These are phyloP conservation scores for Dryadomyces sulphureus DNA, from an alignment of 2,329 filamentous ascomycete species.

Conservation along the genomic window DNA sequence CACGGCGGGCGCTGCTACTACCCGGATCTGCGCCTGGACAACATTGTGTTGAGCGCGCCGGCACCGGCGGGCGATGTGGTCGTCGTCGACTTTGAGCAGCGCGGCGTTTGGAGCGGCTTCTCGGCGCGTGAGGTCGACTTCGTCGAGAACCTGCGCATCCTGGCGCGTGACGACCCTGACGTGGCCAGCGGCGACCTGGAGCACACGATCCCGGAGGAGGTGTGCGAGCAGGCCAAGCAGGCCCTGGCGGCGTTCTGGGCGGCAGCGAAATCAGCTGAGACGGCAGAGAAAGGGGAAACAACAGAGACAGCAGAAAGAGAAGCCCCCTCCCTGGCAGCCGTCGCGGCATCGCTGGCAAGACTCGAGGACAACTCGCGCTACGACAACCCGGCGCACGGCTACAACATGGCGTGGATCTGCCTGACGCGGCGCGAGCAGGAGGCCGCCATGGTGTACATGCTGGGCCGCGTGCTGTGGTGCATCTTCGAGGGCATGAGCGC, in stretches of 20 bases:
- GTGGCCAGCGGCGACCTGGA: constrained; percentile 11
- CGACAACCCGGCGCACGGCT: constrained; percentile 30
- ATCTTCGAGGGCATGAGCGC: constrained; percentile 46
- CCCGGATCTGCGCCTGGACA: constrained; percentile 44
- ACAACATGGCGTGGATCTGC: constrained; percentile 41
- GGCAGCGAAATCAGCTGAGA: not conserved
- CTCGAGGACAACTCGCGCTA: constrained; percentile 21
- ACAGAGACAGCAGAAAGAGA: not conserved
- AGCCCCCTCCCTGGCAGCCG: not conserved
- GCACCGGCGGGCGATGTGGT: constrained; percentile 24
- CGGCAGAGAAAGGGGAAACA: not conserved
- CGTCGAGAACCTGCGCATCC: constrained; percentile 40
- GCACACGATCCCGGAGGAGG: constrained; percentile 19
- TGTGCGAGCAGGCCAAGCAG: constrained; percentile 24
- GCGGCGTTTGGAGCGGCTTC: constrained; percentile 49
- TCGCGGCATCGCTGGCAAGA: constrained; percentile 1
- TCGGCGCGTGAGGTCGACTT: constrained; percentile 44
- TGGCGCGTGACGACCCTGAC: constrained; percentile 31
- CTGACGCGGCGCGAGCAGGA: constrained; percentile 38
- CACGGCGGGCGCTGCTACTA: constrained; percentile 33
- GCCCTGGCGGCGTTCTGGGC: constrained; percentile 30
- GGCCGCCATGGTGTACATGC: constrained; percentile 46
- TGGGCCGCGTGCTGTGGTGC: constrained; percentile 46
- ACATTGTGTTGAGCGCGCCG: constrained; percentile 35
- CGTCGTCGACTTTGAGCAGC: constrained; percentile 49